Conservation (phyloP, 176 grass and related monocot genomes). For the Panicum miliaceum region DNA sequence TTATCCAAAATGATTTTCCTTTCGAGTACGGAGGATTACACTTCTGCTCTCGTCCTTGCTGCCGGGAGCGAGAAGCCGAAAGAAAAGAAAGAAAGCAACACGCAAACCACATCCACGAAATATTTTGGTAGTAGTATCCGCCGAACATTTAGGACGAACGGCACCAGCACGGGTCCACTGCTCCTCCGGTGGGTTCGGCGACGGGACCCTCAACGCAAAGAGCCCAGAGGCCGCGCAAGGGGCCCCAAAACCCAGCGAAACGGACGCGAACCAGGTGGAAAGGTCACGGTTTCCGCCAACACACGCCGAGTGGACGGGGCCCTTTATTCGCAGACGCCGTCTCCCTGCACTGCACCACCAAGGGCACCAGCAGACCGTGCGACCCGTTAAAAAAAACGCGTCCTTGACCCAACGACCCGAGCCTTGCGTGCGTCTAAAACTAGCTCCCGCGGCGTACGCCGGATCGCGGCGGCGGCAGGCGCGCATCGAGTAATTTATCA, state of each 20-base stretch:
- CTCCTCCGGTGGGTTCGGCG: slow-evolving; percentile 1
- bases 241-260: slow-evolving; percentile 20
- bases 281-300: slow-evolving; percentile 37
- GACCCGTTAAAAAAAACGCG: slow-evolving; percentile 24
- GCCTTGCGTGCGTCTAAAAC: background rate
- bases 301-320: slow-evolving; percentile 6
- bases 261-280: background rate
- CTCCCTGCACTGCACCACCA: too few relatives aligned
- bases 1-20: too few relatives aligned
- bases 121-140: background rate
- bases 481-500: slow-evolving; percentile 24
- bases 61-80: background rate
- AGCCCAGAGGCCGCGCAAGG: background rate
- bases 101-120: slow-evolving; percentile 3
- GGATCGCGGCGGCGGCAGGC: slow-evolving; percentile 4
- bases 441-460: slow-evolving; percentile 1
- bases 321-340: slow-evolving; percentile 26
- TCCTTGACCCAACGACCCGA: slow-evolving; percentile 7
- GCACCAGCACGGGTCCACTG: background rate
- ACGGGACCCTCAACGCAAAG: background rate
- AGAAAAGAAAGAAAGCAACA: background rate
- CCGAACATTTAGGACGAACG: slow-evolving; percentile 13
- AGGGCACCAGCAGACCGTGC: background rate
- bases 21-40: too few relatives aligned
- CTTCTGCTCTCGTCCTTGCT: background rate